Evolutionary conservation across 192 early-diverging fungal genomes (phyloP), one percentile per base, ranked within the genome.

Genomic region (Funneliformis mosseae): DNA sequence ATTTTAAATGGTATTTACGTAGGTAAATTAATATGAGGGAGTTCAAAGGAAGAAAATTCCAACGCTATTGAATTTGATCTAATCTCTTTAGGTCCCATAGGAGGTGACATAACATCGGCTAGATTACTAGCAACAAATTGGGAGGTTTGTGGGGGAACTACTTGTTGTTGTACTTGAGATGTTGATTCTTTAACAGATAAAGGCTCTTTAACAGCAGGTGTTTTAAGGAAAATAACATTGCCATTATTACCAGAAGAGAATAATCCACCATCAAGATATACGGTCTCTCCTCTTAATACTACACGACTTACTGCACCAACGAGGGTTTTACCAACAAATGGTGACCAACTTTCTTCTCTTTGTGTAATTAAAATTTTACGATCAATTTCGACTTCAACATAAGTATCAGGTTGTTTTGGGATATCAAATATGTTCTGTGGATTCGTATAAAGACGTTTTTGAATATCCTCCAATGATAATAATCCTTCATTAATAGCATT

Each of bases 361-460:
- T 77, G 67, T 41, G 89, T 79, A n/a, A 92, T 84, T 11, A 85
- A 75, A 18, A 83, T 85, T 46, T 88, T 82, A 25, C 96, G 91
- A 81, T 97, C 96, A 77, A 96, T 86, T 84, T 98, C 96, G 69
- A 98, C 90, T 88, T 99, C 97, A 38, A 99, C 88, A 66, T 95
- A 97, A 14, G 97, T 98, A 79, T 98, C 96, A 10, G 92, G 84
- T 86, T 98, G 96, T 79, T 93, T 90, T n/a, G 95, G 91, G n/a
- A 99, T 83, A 27, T 93, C 93, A 84, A 99, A 96, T 88, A 99
- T 98, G 64, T 89, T 86, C 69, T 92, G 90, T 42, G 98, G 98
- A 83, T 97, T 97, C 16, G 89, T 90, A 85, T 95, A 93, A 43
- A 97, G 81, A 61, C 93, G 88, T 45, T 88, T 84, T 39, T 89